Evolutionary conservation across 106 monocot genomes (phyloP).

Genomic region (Phalaenopsis equestris): DNA sequence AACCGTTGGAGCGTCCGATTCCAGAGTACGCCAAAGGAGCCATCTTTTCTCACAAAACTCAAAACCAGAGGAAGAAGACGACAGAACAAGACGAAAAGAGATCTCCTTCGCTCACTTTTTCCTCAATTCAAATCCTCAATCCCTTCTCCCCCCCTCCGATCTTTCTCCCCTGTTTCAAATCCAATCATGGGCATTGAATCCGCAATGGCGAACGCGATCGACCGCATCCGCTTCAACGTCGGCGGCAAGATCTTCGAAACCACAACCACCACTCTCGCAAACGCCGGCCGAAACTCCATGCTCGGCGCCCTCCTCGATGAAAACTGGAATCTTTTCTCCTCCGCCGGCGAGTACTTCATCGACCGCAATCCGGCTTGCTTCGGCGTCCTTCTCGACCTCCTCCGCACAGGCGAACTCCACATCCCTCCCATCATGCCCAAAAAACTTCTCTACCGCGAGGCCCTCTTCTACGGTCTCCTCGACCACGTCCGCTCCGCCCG

Average conservation of each 20-base stretch:
- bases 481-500: slow-evolving; percentile 58
- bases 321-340: slow-evolving; percentile 29
- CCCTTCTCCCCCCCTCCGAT: background rate
- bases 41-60: background rate
- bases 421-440: slow-evolving; percentile 39
- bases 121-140: background rate
- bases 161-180: background rate
- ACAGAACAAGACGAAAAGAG: background rate
- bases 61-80: background rate
- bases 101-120: background rate
- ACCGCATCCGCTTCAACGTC: slow-evolving; percentile 70
- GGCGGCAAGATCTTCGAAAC: slow-evolving; percentile 86
- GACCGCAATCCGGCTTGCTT: slow-evolving; percentile 85
- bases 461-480: slow-evolving; percentile 67
- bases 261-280: slow-evolving; percentile 65
- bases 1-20: background rate
- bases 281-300: slow-evolving; percentile 74
- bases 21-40: background rate
- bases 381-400: slow-evolving; percentile 68
- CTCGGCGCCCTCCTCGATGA: slow-evolving; percentile 73
- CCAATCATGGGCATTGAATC: background rate
- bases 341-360: slow-evolving; percentile 56
- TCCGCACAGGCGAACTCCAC: slow-evolving; percentile 79
- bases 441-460: slow-evolving; percentile 59
- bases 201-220: slow-evolving; percentile 15